Evolutionary conservation across 345 rosid species (phyloP), one percentile per base, ranked within the genome.

Genomic region (Pistacia atlantica): DNA sequence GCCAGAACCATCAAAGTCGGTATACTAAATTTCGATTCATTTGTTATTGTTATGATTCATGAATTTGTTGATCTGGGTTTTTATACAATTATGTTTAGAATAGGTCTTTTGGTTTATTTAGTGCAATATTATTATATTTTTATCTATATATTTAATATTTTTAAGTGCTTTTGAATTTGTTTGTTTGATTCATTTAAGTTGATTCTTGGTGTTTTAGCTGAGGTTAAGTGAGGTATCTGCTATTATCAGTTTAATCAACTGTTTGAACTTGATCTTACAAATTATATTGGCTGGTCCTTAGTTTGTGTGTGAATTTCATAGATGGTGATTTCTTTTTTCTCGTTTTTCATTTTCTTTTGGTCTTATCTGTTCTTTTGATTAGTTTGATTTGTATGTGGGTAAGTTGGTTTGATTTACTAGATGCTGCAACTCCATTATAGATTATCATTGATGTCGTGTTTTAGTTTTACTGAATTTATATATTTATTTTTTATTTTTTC

Each of bases 1-100:
- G 85, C 97, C 46, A 94, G 98, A 75, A 80, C 96, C 45, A 95
- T 95, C 82, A 95, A 95, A 93, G 99, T 92, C 16, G 2, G 56
- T 77, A 11, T 28, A 42, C 46, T 42, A 42, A 42, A 42, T 42
- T 42, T 49, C 61, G n/a, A 59, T 38, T 31, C n/a, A 16, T 12
- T 73, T 20, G 8, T 0, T 61, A 11, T 16, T 37, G 9, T 31
- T 61, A 38, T 38, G 48, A 42, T 46, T 52, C 48, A n/a, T 71
- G 2, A 12, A 65, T 11, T 28, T 20, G 35, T 22, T 68, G 7
- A 20, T 17, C 33, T 67, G 42, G 12, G 25, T 22, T 22, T 22
- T 22, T 22, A 22, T 22, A 22, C 25, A 22, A 22, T 22, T 14
- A 18, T 22, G 17, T 7, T 16, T 37, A 64, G 48, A 33, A 35